A percentile compares a stretch with the other conserved stretches of the same genome.
Conservation (phyloP, 2,329 filamentous ascomycete species). For the Calcarisporium arbuscula region DNA sequence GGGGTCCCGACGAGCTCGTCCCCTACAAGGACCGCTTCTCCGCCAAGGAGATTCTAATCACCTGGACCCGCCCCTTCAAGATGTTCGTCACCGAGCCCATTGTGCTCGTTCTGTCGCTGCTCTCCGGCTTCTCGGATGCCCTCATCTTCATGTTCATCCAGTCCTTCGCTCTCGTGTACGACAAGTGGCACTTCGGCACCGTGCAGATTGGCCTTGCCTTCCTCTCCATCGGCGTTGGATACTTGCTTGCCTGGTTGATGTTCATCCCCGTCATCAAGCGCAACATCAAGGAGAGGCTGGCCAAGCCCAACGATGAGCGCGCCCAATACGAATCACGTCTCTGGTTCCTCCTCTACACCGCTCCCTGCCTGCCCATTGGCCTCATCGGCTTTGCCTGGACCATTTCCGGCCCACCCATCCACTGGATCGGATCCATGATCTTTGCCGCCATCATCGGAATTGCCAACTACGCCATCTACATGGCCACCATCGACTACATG, state of each 20-base stretch:
- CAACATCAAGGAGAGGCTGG: slow-evolving; percentile 44
- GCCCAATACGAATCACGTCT: slow-evolving; percentile 66
- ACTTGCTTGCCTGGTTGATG: slow-evolving; percentile 53
- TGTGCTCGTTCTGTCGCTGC: slow-evolving; percentile 61
- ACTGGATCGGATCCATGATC: slow-evolving; percentile 63
- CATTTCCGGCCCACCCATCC: slow-evolving; percentile 53
- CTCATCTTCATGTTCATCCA: slow-evolving; percentile 76
- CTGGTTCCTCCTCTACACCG: slow-evolving; percentile 57
- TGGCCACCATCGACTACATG: slow-evolving; percentile 75
- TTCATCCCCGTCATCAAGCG: slow-evolving; percentile 53
- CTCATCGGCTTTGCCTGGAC: slow-evolving; percentile 67
- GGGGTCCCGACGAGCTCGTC: slow-evolving; percentile 66
- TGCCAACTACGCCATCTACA: slow-evolving; percentile 69
- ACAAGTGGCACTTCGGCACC: slow-evolving; percentile 57
- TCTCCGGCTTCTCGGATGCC: slow-evolving; percentile 67
- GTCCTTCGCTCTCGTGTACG: slow-evolving; percentile 61
- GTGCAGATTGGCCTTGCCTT: slow-evolving; percentile 55
- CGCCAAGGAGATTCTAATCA: slow-evolving; percentile 46
- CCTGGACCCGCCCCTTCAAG: slow-evolving; percentile 60
- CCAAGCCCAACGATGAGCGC: slow-evolving; percentile 45
- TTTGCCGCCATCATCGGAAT: slow-evolving; percentile 63
- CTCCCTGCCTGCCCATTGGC: slow-evolving; percentile 56
- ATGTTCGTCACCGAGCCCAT: slow-evolving; percentile 74
- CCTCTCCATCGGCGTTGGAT: slow-evolving; percentile 61
- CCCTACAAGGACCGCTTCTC: slow-evolving; percentile 54